A percentile compares a stretch with the other conserved stretches of the same genome.
Evolutionary conservation across 192 early-diverging fungal genomes (phyloP).

Genomic region (Rhizoclosmatium sp.): DNA sequence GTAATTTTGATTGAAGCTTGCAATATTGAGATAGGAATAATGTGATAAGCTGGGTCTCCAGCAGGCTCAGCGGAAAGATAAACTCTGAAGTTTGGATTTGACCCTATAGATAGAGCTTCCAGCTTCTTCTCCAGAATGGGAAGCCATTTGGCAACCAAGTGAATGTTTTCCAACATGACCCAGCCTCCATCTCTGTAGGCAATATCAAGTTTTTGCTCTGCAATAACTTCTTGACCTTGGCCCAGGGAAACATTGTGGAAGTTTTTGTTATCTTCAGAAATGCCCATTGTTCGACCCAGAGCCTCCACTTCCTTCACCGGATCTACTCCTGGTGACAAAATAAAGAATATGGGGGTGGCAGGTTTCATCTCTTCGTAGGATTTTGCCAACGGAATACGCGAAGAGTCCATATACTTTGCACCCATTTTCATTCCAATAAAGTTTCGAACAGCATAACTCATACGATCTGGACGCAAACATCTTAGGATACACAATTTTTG

Average conservation of each 20-base stretch:
- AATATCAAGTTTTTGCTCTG: slow-evolving; percentile 68
- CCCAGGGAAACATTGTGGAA: slow-evolving; percentile 76
- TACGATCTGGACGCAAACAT: slow-evolving; percentile 68
- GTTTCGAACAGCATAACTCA: slow-evolving; percentile 69
- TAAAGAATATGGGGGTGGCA: slow-evolving; percentile 72
- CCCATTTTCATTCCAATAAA: slow-evolving; percentile 70
- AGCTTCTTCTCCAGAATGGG: slow-evolving; percentile 71
- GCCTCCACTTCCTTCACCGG: slow-evolving; percentile 75
- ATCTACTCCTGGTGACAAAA: slow-evolving; percentile 74
- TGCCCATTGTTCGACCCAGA: slow-evolving; percentile 56
- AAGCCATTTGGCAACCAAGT: slow-evolving; percentile 73
- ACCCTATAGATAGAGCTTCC: slow-evolving; percentile 59
- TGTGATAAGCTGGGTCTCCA: slow-evolving; percentile 65
- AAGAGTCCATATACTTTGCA: slow-evolving; percentile 60
- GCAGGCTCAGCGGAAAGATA: slow-evolving; percentile 72
- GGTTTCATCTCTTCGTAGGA: slow-evolving; percentile 64
- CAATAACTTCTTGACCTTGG: slow-evolving; percentile 74
- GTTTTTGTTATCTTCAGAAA: slow-evolving; percentile 66
- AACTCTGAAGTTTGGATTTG: slow-evolving; percentile 65
- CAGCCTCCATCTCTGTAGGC: slow-evolving; percentile 70
- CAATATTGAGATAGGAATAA: slow-evolving; percentile 72
- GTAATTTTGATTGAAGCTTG: slow-evolving; percentile 75
- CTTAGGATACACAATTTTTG: slow-evolving; percentile 72
- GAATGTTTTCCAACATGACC: slow-evolving; percentile 78
- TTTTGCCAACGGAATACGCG: slow-evolving; percentile 59